Base-by-base conservation (phyloP, 2,329 filamentous ascomycete species). In the Xylaria multiplex region DNA sequence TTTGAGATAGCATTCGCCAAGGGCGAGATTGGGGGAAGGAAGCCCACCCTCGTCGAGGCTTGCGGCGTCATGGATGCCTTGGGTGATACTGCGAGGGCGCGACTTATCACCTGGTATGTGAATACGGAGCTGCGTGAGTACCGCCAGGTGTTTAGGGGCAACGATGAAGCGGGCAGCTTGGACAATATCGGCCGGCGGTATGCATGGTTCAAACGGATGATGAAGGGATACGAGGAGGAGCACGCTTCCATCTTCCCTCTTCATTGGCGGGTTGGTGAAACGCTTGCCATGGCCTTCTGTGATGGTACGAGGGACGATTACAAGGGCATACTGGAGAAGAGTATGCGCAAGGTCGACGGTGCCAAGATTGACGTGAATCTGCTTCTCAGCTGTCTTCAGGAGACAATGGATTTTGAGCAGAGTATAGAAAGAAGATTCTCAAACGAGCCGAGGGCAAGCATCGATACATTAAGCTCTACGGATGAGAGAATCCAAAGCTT, bases 111-210 rank as follows among this genome's bases (percentile, higher is more conserved):
- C 11, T 99, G 96, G 96, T 99, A 99, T 78, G 93, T 97, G 81
- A 99, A 99, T 77, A 97, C 96, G 2, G 93, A 97, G 81, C 83
- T 99, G 71, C 88, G 96, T 56, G 96, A 99, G 81, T 99, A 99
- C 77, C 88, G 96, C 59, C 93, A 97, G 75, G 93, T 99, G 0
- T 99, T 99, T 79, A 88, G 94, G 46, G 95, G 95, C 43, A 98
- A 96, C 74, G 96, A 99, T 77, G 96, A 99, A 81, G 96, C 96
- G 5, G 96, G 95, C 6, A 97, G 91, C 67, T 81, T 99, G 76
- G 96, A 99, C 83, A 99, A 99, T 74, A 99, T 99, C 67, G 93
- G 94, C 5, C 87, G 96, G 67, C 85, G 96, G 69, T 99, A 98
- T 78, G 91, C 94, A 6, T 99, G 96, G 96, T 97, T 98, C 80